phyloP scores from a whole-genome alignment of 2,329 filamentous ascomycete species.

The Aureobasidium sp. region DNA sequence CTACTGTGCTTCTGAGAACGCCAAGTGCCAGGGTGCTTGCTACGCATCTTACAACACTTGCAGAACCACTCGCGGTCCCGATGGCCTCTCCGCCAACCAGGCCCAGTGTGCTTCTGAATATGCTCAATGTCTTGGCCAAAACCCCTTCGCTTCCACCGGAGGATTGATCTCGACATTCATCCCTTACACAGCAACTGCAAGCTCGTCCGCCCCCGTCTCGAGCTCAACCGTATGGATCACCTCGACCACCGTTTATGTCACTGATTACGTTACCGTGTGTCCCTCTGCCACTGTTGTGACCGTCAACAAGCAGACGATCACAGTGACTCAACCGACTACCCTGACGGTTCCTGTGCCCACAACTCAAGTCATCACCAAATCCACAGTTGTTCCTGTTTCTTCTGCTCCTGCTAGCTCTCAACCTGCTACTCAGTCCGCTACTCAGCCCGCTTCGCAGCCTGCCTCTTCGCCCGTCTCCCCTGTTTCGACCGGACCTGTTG shows the following conservation, averaged over 20 bases:
- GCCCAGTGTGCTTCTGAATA: background rate
- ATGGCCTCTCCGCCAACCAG: constrained; percentile 1
- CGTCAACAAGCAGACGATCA: constrained; percentile 13
- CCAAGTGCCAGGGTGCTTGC: constrained; percentile 17
- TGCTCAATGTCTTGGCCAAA: constrained; percentile 3
- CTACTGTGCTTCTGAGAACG: background rate
- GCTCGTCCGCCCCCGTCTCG: background rate
- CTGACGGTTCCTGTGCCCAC: constrained; percentile 12
- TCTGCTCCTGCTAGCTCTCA: background rate
- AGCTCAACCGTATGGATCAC: constrained; percentile 5
- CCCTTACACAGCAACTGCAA: background rate
- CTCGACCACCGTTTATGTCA: background rate
- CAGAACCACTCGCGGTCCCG: background rate
- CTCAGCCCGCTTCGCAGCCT: background rate
- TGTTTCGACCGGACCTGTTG: background rate
- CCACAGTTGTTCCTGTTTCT: background rate
- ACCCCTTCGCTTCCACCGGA: background rate
- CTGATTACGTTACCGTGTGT: constrained; percentile 14
- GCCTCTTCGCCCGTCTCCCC: constrained; percentile 1
- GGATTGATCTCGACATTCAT: constrained; percentile 14
- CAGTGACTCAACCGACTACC: constrained; percentile 14
- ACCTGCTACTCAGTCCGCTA: background rate
- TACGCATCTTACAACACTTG: constrained; percentile 14
- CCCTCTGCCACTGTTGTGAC: constrained; percentile 10
- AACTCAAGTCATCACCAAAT: constrained; percentile 10